phyloP scores from a whole-genome alignment of 257 asterid genomes.

The Salvia rosmarinus region DNA sequence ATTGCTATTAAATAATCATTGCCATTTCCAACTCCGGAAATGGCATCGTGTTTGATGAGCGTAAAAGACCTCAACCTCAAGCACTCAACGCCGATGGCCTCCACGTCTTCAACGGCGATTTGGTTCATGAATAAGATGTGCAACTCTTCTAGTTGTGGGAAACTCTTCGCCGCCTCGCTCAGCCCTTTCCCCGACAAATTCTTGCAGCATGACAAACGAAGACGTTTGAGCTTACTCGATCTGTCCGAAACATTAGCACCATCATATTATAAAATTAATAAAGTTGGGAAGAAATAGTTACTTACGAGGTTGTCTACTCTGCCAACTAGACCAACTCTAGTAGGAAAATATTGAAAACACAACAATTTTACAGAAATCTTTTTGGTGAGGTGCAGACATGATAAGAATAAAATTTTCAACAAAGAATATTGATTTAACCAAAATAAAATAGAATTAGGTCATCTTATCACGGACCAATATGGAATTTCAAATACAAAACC shows the following conservation, averaged over 20 bases:
- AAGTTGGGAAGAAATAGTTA: no score
- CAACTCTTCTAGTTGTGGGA: conserved; percentile 45
- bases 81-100: conserved; percentile 35
- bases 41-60: conserved; percentile 21
- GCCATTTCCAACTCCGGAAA: background rate
- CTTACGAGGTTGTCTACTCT: no score
- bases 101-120: conserved; percentile 31
- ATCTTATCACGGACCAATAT: no score
- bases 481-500: no score
- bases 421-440: no score
- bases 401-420: no score
- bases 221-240: conserved; percentile 31
- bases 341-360: no score
- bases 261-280: no score
- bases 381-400: no score
- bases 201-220: conserved; percentile 29
- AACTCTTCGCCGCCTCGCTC: conserved; percentile 31
- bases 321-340: no score
- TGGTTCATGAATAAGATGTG: conserved; percentile 34
- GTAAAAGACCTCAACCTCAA: background rate
- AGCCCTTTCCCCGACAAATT: conserved; percentile 23
- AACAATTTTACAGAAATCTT: no score
- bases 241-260: conserved; percentile 20
- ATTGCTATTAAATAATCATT: conserved; percentile 44
- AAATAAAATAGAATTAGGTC: no score